A percentile compares a stretch with the other conserved stretches of the same genome.
These are phyloP conservation scores for Lyophyllum semitale DNA, from an alignment of 768 basidiomycete genomes.

Conservation along the genomic window DNA sequence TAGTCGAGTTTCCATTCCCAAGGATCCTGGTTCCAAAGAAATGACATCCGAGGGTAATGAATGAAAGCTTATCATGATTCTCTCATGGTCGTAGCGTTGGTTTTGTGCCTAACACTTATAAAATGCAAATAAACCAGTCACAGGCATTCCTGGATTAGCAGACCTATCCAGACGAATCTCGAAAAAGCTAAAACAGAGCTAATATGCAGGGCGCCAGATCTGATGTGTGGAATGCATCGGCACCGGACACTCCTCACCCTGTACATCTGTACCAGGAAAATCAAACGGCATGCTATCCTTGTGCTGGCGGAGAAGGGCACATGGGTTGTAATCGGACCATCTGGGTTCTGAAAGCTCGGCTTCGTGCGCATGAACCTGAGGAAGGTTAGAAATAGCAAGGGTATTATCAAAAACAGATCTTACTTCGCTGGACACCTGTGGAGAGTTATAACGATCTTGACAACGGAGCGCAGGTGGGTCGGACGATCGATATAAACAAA, in stretches of 20 bases:
- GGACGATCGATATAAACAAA: background rate
- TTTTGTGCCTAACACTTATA: too few species aligned
- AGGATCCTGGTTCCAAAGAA: background rate
- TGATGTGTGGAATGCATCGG: background rate
- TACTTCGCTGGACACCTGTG: background rate
- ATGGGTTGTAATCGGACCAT: background rate
- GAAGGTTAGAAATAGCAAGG: too few species aligned
- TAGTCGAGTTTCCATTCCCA: conserved; percentile 11
- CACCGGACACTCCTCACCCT: background rate
- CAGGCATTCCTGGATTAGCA: too few species aligned
- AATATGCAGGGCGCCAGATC: background rate
- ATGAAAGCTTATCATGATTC: too few species aligned
- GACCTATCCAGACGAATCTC: too few species aligned
- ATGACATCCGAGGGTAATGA: background rate
- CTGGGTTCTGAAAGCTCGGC: background rate
- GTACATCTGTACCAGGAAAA: background rate
- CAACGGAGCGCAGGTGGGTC: background rate
- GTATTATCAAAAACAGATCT: background rate
- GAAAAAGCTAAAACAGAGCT: background rate
- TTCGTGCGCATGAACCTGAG: background rate
- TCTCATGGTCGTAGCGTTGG: too few species aligned
- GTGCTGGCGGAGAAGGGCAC: background rate
- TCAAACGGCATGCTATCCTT: background rate
- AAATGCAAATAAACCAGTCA: too few species aligned
- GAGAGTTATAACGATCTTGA: background rate